phyloP scores from a whole-genome alignment of 2,329 filamentous ascomycete genomes.

The Aureobasidium pullulans region DNA sequence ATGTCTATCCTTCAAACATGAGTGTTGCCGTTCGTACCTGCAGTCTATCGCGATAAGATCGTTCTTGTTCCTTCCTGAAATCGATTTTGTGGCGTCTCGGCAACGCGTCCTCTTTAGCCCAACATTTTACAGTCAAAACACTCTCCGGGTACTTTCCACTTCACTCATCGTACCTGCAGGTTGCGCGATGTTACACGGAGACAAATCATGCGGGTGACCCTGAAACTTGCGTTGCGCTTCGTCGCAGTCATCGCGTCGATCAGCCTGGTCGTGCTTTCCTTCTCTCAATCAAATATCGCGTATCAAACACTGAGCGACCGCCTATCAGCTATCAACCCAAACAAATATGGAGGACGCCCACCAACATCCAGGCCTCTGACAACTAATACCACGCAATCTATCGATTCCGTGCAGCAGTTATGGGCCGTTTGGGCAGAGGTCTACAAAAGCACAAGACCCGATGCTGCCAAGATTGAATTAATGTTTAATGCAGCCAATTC shows the following conservation, averaged over 20 bases:
- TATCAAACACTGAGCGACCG: neutral
- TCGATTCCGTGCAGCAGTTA: neutral
- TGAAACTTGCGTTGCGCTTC: neutral
- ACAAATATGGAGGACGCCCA: neutral
- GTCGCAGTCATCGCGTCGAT: neutral
- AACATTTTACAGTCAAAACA: neutral
- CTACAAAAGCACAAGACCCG: neutral
- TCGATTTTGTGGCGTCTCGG: neutral
- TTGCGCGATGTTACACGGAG: neutral
- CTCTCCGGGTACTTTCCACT: neutral
- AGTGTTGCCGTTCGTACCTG: neutral
- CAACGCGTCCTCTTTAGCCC: neutral
- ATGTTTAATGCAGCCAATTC: neutral
- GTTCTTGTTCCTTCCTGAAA: neutral
- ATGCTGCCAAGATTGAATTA: neutral
- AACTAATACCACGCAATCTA: neutral
- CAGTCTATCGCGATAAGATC: neutral
- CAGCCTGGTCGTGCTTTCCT: neutral
- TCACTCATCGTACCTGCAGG: neutral
- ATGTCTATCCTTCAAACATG: neutral
- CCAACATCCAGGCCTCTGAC: neutral
- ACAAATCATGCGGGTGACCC: neutral
- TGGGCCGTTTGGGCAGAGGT: neutral
- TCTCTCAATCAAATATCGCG: neutral
- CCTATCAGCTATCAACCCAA: neutral